Base-by-base conservation (phyloP, 495 filamentous ascomycete species). In the Penicillium turbatum region DNA sequence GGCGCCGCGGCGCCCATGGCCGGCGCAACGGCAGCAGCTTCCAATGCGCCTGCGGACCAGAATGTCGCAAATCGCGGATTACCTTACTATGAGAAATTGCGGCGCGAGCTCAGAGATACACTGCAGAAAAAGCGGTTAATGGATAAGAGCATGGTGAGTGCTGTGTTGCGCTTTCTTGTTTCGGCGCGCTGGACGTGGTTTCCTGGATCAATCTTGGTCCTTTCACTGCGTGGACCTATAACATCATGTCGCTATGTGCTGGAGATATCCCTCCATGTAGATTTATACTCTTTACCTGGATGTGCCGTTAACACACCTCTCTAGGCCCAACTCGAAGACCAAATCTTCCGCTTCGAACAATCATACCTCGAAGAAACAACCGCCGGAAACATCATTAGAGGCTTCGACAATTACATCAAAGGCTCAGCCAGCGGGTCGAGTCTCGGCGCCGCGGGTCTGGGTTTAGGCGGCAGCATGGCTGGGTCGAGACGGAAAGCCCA, bases 321-420 rank as follows among this genome's bases (percentile, higher is more conserved):
- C 12, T 39, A 87, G 84, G 71, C 75, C 42, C 66, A 76, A 56
- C 74, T 87, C 47, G 93, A 97, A 77, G 90, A 96, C 43, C 80
- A 81, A 62, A 98, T 98, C 65, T 85, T 75, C 69, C 83, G 86
- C 51, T 84, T 86, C 62, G 93, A 98, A 69, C 82, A 86, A 48
- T 80, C 84, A 13, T 98, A 98, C 71, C 83, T 98, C 38, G 91
- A 95, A 69, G 89, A 90, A 57, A 95, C 90, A 13, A 87, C 87
- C 19, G 79, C 78, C 37, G 93, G 93, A 15, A 98, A 98, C 74
- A 97, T 98, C 64, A 90, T 98, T 72, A 88, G 85, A 56, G 93
- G 93, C 36, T 98, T 97, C 71, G 93, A 98, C 66, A 92, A 88
- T 59, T 97, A 96, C 71, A 92, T 96, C 74, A 98, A 98, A 66